These are phyloP conservation scores for Arachnomyces sp. DNA, from an alignment of 2,329 filamentous ascomycete species.

Conservation along the genomic window DNA sequence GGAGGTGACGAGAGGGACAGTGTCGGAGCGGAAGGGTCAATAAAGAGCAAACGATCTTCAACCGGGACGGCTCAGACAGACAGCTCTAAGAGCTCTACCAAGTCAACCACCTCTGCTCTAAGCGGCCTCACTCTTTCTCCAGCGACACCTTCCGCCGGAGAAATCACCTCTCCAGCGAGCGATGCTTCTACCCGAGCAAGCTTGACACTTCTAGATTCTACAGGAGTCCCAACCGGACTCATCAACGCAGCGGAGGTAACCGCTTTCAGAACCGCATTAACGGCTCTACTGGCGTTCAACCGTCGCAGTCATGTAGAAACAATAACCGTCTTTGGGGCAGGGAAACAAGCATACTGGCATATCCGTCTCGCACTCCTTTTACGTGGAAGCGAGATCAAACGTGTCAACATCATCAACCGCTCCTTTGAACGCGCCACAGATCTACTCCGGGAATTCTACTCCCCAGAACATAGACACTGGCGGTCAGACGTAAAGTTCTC, in stretches of 20 bases:
- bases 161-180: slow-evolving; percentile 45
- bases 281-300: slow-evolving; percentile 53
- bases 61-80: slow-evolving; percentile 16
- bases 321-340: slow-evolving; percentile 77
- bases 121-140: slow-evolving; percentile 31
- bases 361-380: slow-evolving; percentile 70
- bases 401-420: slow-evolving; percentile 77
- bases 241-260: slow-evolving; percentile 63
- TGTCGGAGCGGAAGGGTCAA: slow-evolving; percentile 6
- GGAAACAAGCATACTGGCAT: slow-evolving; percentile 92
- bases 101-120: slow-evolving; percentile 28
- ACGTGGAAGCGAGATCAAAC: slow-evolving; percentile 60
- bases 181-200: slow-evolving; percentile 19
- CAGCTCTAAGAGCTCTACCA: slow-evolving; percentile 20
- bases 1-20: slow-evolving; percentile 8
- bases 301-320: slow-evolving; percentile 64
- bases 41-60: slow-evolving; percentile 2
- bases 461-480: slow-evolving; percentile 49
- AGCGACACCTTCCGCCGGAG: slow-evolving; percentile 24
- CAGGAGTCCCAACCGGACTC: slow-evolving; percentile 53
- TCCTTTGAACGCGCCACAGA: slow-evolving; percentile 38
- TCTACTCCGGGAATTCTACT: slow-evolving; percentile 50
- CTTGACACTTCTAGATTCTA: slow-evolving; percentile 51
- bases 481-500: slow-evolving; percentile 62
- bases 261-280: slow-evolving; percentile 61